Evolutionary conservation across 2,329 filamentous ascomycete species (phyloP), one percentile per base, ranked within the genome.

Genomic region (Diaporthe eres): DNA sequence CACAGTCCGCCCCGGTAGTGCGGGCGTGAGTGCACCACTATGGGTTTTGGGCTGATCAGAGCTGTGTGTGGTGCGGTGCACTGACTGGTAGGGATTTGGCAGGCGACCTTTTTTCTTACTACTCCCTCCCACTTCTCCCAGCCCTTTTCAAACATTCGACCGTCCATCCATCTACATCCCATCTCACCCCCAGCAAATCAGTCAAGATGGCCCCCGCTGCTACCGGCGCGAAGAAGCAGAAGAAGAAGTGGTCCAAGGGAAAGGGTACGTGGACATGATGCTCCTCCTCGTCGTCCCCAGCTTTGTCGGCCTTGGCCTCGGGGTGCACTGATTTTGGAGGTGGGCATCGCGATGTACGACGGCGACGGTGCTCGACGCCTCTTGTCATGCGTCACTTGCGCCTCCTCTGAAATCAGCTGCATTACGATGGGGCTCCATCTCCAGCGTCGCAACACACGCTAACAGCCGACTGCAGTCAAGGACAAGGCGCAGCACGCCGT

Each of bases 401-500:
- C 9, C 28, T 55, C 49, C 9, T 68, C 28, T 7, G 8, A 31
- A 42, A 55, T 22, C 65, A 55, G 49, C 34, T 70, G 65, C 49
- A 55, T 28, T n/a, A 28, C 49, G 65, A 70, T 70, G 65, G 65
- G 65, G 49, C 65, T 55, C 44, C 19, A 28, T 28, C 42, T 67
- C 60, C 47, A 65, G n/a, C 42, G 49, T 58, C 68, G 22, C 31
- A 53, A 34, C 53, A 34, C 34, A 31, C 53, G 61, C 55, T 51
- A 76, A 73, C 57, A 77, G 34, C 49, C 49, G 34, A 53, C 34
- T 55, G n/a, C 78, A 84, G 97, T 99, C 92, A 99, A 99, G 97
- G 97, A 99, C 93, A 99, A 99, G 96, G 96, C 97, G 89, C 94
- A 98, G 88, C 97, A 99, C 93, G 95, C 94, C 88, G 97, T 99